Conservation (phyloP, 257 asterid species). For the Nicotiana undulata region DNA sequence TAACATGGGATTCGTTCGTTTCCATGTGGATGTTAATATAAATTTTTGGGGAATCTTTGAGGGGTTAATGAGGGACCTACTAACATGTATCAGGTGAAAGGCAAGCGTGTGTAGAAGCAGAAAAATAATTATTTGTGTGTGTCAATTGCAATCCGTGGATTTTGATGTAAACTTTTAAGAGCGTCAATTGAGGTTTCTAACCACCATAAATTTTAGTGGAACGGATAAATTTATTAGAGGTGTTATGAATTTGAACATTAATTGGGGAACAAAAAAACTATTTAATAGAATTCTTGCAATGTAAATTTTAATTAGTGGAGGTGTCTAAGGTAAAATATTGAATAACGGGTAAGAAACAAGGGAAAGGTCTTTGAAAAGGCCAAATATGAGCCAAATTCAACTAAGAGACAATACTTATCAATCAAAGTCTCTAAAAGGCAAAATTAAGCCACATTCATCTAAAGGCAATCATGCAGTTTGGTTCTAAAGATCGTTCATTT, state of each 20-base stretch:
- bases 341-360: too few species aligned
- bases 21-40: constrained; percentile 38
- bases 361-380: too few species aligned
- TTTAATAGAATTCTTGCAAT: too few species aligned
- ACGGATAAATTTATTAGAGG: too few species aligned
- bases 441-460: not conserved
- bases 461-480: not conserved
- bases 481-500: too few species aligned
- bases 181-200: too few species aligned
- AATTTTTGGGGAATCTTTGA: constrained; percentile 18
- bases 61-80: constrained; percentile 41
- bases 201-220: too few species aligned
- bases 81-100: constrained; percentile 44
- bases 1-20: constrained; percentile 43
- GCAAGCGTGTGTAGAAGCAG: not conserved
- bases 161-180: not conserved
- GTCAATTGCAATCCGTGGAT: not conserved
- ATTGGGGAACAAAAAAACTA: too few species aligned
- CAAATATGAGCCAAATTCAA: not conserved
- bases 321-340: too few species aligned
- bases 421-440: not conserved
- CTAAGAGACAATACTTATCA: not conserved
- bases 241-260: too few species aligned
- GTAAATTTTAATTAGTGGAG: too few species aligned
- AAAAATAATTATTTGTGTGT: not conserved